phyloP scores from a whole-genome alignment of 2,329 filamentous ascomycete genomes.

The Trichoderma arundinaceum region DNA sequence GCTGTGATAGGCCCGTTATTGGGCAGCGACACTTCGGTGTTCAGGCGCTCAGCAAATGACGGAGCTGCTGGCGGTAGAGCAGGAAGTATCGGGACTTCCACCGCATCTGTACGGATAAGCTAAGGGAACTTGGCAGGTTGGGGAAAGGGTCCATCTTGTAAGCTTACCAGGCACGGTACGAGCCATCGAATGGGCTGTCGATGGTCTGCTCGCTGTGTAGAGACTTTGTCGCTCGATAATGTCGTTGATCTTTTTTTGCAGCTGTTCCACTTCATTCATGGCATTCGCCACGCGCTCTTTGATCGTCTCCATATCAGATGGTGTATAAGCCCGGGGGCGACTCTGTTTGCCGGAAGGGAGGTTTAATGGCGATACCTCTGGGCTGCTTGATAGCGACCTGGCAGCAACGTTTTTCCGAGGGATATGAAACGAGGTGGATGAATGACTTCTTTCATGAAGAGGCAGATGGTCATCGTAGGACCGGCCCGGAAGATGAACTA shows the following conservation, averaged over 20 bases:
- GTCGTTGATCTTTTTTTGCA: conserved; percentile 65
- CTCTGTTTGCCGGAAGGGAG: conserved; percentile 52
- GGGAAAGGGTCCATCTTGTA: not conserved
- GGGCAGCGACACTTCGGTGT: conserved; percentile 51
- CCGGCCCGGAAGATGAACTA: conserved; percentile 43
- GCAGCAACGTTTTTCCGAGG: conserved; percentile 52
- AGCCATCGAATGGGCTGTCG: conserved; percentile 54
- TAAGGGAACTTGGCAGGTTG: conserved; percentile 24
- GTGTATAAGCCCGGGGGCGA: conserved; percentile 52
- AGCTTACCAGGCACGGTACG: conserved; percentile 43
- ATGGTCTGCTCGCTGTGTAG: conserved; percentile 59
- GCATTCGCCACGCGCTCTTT: conserved; percentile 62
- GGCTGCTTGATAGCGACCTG: conserved; percentile 36
- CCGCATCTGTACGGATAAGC: conserved; percentile 46
- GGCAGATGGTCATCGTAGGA: conserved; percentile 42
- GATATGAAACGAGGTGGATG: conserved; percentile 62
- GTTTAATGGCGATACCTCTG: conserved; percentile 40
- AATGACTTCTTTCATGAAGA: conserved; percentile 53
- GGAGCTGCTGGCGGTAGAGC: conserved; percentile 62
- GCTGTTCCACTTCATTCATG: conserved; percentile 62
- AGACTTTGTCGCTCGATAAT: conserved; percentile 66
- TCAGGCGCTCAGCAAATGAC: conserved; percentile 63
- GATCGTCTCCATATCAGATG: conserved; percentile 57
- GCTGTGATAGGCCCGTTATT: conserved; percentile 45
- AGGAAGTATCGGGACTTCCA: conserved; percentile 62